phyloP scores from a whole-genome alignment of 78 protist genomes.

The Dictyostelium citrinum region DNA sequence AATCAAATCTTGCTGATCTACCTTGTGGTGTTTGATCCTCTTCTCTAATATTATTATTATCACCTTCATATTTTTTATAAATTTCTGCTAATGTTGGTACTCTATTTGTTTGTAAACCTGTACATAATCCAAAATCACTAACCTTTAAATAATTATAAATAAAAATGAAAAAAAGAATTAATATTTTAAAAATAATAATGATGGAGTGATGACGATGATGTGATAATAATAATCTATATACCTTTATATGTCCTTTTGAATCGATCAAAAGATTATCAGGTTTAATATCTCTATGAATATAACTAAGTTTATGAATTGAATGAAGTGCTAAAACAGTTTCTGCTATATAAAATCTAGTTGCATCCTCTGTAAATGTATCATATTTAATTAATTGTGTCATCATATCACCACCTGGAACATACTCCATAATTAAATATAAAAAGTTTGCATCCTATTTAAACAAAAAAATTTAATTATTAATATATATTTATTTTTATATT shows the following conservation, averaged over 20 bases:
- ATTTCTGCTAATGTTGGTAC: conserved; percentile 74
- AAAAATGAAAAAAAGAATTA: neutral
- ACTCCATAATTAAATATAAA: conserved; percentile 89
- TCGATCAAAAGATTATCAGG: conserved; percentile 94
- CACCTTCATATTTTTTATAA: conserved; percentile 66
- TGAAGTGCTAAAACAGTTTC: conserved; percentile 91
- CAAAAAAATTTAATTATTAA: neutral
- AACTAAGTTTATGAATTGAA: conserved; percentile 84
- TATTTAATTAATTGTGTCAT: conserved; percentile 86
- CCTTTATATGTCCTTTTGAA: conserved; percentile 71
- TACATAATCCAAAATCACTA: conserved; percentile 93
- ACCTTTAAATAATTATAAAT: conserved; percentile 58
- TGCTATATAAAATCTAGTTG: conserved; percentile 90
- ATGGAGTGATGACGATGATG: too few relatives aligned
- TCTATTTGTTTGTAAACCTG: conserved; percentile 80
- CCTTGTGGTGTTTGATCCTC: conserved; percentile 37
- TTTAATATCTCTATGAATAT: conserved; percentile 87
- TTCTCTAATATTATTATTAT: conserved; percentile 32
- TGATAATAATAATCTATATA: too few relatives aligned
- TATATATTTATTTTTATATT: neutral
- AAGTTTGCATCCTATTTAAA: conserved; percentile 69
- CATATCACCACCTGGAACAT: conserved; percentile 91
- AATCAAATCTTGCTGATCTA: conserved; percentile 71
- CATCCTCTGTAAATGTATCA: conserved; percentile 85
- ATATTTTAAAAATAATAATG: neutral